Evolutionary conservation across 2,329 filamentous ascomycete species (phyloP).

Genomic region (Colletotrichum abscissum): DNA sequence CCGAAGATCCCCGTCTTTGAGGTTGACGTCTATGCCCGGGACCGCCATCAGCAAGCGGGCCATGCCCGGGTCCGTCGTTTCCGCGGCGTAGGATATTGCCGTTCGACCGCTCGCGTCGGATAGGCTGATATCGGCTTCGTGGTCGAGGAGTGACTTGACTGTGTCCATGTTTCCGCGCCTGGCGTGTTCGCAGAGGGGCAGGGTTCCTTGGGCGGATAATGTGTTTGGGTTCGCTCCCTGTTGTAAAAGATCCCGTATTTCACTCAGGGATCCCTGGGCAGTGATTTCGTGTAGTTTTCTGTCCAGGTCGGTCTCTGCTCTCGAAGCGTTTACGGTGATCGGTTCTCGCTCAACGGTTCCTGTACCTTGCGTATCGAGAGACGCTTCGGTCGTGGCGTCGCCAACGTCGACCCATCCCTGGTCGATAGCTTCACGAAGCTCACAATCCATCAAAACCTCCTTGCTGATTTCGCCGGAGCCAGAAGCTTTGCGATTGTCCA

Average conservation of each 20-base stretch:
- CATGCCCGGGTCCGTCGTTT: background rate
- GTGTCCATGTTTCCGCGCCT: background rate
- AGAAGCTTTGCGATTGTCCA: background rate
- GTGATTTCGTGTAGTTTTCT: background rate
- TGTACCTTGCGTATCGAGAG: background rate
- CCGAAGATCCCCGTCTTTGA: background rate
- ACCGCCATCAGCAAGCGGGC: background rate
- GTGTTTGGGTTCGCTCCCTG: background rate
- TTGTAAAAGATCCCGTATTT: background rate
- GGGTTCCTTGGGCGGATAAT: background rate
- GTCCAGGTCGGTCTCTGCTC: background rate
- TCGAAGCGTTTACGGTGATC: background rate
- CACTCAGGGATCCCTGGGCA: background rate
- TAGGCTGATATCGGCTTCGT: background rate
- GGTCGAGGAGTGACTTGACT: background rate
- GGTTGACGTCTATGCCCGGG: background rate
- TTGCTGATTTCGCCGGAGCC: background rate
- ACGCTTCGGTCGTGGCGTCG: background rate
- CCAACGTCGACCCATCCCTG: background rate
- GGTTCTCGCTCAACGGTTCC: background rate
- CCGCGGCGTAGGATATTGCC: background rate
- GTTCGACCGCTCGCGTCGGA: background rate
- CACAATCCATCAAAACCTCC: rapidly evolving
- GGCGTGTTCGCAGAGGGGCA: background rate
- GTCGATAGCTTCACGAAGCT: background rate